Conservation (phyloP, 306 rosid genomes). For the cucumber (Cucumis sativus) region Cucumber_9930_V3 NC_026655.2:14728501-14729000, state of each 20-base stretch:
- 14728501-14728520: background rate
- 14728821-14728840: background rate
- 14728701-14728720: background rate
- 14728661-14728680: background rate
- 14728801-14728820: background rate
- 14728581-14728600: background rate
- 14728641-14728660: background rate
- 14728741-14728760: too few relatives aligned
- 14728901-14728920: too few relatives aligned
- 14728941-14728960: too few relatives aligned
- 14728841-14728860: background rate
- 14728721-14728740: background rate
- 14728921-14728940: too few relatives aligned
- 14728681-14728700: background rate
- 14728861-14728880: too few relatives aligned
- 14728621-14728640: background rate
- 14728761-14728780: background rate
- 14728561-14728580: background rate
- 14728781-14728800: background rate
- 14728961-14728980: too few relatives aligned
- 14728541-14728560: background rate
- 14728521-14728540: background rate
- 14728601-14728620: background rate
- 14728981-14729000: too few relatives aligned
- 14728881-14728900: too few relatives aligned